A percentile compares a stretch with the other conserved stretches of the same genome.
Conservation (phyloP, 2,329 filamentous ascomycete genomes). For the Microdochium bolleyi region DNA sequence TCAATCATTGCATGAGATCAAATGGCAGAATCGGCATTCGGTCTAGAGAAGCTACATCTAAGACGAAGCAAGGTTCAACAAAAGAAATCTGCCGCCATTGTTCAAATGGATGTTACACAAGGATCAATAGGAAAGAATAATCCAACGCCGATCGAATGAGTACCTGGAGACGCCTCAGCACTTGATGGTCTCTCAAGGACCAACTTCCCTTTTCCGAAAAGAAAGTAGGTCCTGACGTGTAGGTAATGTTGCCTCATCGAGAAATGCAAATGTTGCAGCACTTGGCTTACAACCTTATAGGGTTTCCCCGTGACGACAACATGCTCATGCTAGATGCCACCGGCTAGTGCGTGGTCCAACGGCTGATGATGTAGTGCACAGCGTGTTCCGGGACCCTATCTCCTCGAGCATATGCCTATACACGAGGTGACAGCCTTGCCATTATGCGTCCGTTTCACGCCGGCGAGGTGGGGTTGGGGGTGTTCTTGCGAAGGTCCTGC, state of each 20-base stretch:
- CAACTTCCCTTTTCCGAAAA: background rate
- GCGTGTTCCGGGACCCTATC: background rate
- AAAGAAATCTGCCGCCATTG: background rate
- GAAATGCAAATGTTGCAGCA: background rate
- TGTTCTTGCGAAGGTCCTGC: slow-evolving; percentile 5
- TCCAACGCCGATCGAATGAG: slow-evolving; percentile 11
- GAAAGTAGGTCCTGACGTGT: background rate
- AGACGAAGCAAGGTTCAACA: background rate
- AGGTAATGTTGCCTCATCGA: background rate
- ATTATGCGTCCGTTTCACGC: background rate
- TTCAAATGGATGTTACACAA: slow-evolving; percentile 1
- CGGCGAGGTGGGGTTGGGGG: background rate
- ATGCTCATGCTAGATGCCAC: background rate
- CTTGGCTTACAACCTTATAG: background rate
- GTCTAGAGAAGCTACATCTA: background rate
- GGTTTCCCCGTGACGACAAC: background rate
- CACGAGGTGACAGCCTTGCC: background rate
- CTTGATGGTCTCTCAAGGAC: slow-evolving; percentile 39
- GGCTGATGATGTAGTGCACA: background rate
- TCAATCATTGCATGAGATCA: no score
- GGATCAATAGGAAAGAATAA: slow-evolving; percentile 8
- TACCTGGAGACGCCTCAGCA: slow-evolving; percentile 45
- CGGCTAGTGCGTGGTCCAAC: background rate
- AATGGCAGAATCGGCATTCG: background rate
- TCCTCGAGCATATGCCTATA: background rate